Percentiles rank a stretch among this genome's conserved stretches.
Evolutionary conservation across 352 stramenopile species (phyloP).

Genomic region (Aphanomyces invadans): DNA sequence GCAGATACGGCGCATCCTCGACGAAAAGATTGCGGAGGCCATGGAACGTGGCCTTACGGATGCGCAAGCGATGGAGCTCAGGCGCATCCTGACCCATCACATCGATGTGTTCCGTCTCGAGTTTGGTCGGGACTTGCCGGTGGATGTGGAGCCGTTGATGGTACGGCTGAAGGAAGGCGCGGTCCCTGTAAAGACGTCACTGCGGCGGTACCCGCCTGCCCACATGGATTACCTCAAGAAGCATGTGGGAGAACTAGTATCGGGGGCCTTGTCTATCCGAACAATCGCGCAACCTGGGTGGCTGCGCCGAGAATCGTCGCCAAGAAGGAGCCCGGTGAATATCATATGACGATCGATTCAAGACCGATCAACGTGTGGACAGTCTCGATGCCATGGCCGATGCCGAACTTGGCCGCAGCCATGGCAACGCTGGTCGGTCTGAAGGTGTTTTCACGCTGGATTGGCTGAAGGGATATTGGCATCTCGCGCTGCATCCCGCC

Average conservation of each 20-base stretch:
- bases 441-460: constrained; percentile 24
- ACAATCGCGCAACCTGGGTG: constrained; percentile 17
- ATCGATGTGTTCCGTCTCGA: constrained; percentile 19
- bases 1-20: constrained; percentile 11
- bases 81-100: constrained; percentile 1
- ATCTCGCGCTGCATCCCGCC: constrained; percentile 18
- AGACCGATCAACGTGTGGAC: constrained; percentile 26
- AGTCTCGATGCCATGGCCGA: constrained; percentile 26
- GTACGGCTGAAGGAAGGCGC: constrained; percentile 26
- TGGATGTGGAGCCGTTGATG: constrained; percentile 18
- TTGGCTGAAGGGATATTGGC: constrained; percentile 28
- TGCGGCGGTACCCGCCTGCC: constrained; percentile 18
- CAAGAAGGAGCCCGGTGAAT: constrained; percentile 24
- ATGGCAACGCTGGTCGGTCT: constrained; percentile 13
- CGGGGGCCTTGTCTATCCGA: constrained; percentile 12
- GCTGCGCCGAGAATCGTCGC: constrained; percentile 23
- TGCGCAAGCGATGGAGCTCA: background rate
- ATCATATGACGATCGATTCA: constrained; percentile 25
- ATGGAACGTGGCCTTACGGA: background rate
- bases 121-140: constrained; percentile 1
- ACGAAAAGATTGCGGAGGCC: background rate
- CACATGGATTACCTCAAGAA: constrained; percentile 22
- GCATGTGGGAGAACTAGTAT: constrained; percentile 21
- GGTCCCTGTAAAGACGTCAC: constrained; percentile 22
- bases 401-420: constrained; percentile 23